Percentiles rank a stretch among this genome's conserved stretches.
Conservation (phyloP, 306 rosid genomes). For the Casuarina cunninghamiana region DNA sequence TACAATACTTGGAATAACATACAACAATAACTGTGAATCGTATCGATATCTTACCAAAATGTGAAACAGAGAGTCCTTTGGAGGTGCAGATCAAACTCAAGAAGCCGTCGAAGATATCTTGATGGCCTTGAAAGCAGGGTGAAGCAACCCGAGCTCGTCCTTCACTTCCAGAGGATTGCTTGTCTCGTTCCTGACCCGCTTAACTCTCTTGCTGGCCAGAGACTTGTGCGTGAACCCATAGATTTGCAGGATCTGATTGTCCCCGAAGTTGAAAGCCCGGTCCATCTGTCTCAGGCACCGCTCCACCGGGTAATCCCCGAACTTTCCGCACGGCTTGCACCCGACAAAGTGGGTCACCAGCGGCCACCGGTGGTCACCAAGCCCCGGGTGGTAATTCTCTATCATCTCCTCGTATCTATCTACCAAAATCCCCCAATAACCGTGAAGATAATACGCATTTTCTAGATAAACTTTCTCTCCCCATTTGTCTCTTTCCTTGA, state of each 20-base stretch:
- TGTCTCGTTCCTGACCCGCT: conserved; percentile 69
- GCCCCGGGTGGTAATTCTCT: conserved; percentile 73
- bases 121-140: conserved; percentile 67
- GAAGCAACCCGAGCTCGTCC: conserved; percentile 80
- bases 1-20: background rate
- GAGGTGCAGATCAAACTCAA: conserved; percentile 21
- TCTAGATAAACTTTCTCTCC: conserved; percentile 78
- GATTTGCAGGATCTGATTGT: conserved; percentile 81
- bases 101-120: conserved; percentile 42
- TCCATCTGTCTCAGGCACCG: conserved; percentile 90
- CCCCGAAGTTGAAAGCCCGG: conserved; percentile 82
- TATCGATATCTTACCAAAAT: conserved; percentile 1
- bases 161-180: conserved; percentile 64
- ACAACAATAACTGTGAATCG: conserved; percentile 2
- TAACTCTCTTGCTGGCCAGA: conserved; percentile 59
- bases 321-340: conserved; percentile 91
- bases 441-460: conserved; percentile 68
- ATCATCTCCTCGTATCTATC: conserved; percentile 81
- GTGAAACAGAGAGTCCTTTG: background rate
- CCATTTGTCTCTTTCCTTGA: conserved; percentile 57
- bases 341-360: conserved; percentile 94
- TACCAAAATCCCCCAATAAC: conserved; percentile 90
- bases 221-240: conserved; percentile 78
- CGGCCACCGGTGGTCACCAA: conserved; percentile 92
- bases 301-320: conserved; percentile 86